Evolutionary conservation across 148 eudicot species (phyloP).

Genomic region (Rhododendron simsii): DNA sequence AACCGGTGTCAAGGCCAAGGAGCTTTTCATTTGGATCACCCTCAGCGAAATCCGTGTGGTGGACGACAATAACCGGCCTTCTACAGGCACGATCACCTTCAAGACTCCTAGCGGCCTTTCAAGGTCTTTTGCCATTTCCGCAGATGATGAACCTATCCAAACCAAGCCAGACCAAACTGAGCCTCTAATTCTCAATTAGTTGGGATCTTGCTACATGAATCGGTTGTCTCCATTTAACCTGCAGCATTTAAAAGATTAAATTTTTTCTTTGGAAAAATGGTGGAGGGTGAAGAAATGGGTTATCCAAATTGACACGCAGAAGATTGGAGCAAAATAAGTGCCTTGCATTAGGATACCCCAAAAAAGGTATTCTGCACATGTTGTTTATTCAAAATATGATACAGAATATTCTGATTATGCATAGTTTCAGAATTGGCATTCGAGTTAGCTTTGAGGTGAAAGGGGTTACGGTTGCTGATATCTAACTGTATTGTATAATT

Average conservation of each 20-base stretch:
- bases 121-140: background rate
- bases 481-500: background rate
- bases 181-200: background rate
- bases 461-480: background rate
- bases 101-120: slow-evolving; percentile 8
- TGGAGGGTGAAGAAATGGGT: background rate
- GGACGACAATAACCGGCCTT: background rate
- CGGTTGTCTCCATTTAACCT: background rate
- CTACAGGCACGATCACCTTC: background rate
- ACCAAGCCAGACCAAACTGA: background rate
- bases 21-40: slow-evolving; percentile 8
- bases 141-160: background rate
- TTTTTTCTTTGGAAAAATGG: background rate
- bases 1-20: slow-evolving; percentile 3
- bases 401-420: background rate
- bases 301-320: background rate
- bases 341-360: background rate
- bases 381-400: background rate
- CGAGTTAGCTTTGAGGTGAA: background rate
- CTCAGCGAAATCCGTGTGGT: background rate
- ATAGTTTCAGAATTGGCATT: background rate
- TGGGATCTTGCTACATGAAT: background rate
- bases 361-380: background rate
- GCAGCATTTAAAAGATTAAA: background rate
- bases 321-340: background rate